Conservation (phyloP, 208 protist species). For the Blastocrithidia nonstop region DNA sequence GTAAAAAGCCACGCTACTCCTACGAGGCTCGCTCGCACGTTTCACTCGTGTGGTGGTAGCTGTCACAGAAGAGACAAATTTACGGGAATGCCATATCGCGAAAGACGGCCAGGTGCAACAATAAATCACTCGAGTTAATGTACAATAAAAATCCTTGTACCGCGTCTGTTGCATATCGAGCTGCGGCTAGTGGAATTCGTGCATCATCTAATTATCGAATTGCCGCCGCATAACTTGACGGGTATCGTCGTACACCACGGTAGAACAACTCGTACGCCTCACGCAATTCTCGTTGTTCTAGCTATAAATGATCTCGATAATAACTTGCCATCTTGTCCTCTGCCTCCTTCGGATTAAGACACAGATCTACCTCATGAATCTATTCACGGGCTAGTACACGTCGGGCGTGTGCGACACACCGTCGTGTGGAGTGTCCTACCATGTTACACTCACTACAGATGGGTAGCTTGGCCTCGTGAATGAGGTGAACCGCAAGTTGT, state of each 20-base stretch:
- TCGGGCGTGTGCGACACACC: slow-evolving; percentile 28
- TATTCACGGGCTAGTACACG: slow-evolving; percentile 23
- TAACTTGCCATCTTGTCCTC: slow-evolving; percentile 18
- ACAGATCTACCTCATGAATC: slow-evolving; percentile 31
- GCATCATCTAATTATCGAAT: slow-evolving; percentile 60
- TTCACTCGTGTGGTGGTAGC: slow-evolving; percentile 49
- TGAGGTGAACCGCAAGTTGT: slow-evolving; percentile 42
- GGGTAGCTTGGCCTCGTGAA: slow-evolving; percentile 39
- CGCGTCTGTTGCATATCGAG: slow-evolving; percentile 72
- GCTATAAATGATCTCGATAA: slow-evolving; percentile 10
- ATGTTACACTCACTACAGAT: slow-evolving; percentile 44
- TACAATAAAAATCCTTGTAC: slow-evolving; percentile 65
- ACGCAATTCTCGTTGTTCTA: slow-evolving; percentile 14
- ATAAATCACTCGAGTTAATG: slow-evolving; percentile 53
- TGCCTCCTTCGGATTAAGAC: slow-evolving; percentile 29
- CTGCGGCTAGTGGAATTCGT: slow-evolving; percentile 54
- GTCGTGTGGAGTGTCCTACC: slow-evolving; percentile 37
- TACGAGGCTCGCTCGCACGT: slow-evolving; percentile 23
- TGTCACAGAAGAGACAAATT: slow-evolving; percentile 76
- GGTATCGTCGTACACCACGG: slow-evolving; percentile 16
- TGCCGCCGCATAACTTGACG: slow-evolving; percentile 28
- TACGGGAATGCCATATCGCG: slow-evolving; percentile 54
- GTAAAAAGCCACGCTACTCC: slow-evolving; percentile 48
- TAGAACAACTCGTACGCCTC: slow-evolving; percentile 37
- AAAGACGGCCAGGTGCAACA: slow-evolving; percentile 48